Conservation (phyloP, 1,284 basidiomycete genomes). For the Thecaphora thlaspeos region DNA sequence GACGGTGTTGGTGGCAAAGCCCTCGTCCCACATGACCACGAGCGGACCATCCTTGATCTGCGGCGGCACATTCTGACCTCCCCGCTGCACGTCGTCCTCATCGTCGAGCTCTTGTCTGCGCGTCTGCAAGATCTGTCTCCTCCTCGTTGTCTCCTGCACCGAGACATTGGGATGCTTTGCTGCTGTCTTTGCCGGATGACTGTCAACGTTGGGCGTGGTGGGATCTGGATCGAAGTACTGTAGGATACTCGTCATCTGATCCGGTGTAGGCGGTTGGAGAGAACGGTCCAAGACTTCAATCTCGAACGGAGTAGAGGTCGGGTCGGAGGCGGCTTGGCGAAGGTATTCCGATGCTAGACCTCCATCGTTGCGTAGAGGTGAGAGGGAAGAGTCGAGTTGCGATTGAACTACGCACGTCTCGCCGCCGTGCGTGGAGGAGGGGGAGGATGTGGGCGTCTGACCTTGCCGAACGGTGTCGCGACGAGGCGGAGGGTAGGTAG, state of each 20-base stretch:
- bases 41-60: slow-evolving; percentile 31
- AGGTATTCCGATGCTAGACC: slow-evolving; percentile 15
- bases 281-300: slow-evolving; percentile 25
- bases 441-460: slow-evolving; percentile 1
- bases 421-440: not conserved
- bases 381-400: too few species aligned
- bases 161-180: slow-evolving; percentile 1
- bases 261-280: slow-evolving; percentile 19
- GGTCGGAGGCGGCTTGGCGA: slow-evolving; percentile 13
- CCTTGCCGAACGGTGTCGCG: not conserved
- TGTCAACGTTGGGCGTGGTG: not conserved
- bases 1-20: slow-evolving; percentile 12
- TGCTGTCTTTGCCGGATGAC: too few species aligned
- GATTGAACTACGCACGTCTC: too few species aligned
- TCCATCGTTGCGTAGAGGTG: slow-evolving; percentile 1
- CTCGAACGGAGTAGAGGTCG: slow-evolving; percentile 4
- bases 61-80: slow-evolving; percentile 5
- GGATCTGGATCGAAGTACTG: slow-evolving; percentile 19
- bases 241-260: slow-evolving; percentile 26
- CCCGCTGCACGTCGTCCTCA: not conserved
- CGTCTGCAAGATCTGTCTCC: not conserved
- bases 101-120: slow-evolving; percentile 5
- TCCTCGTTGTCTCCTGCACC: slow-evolving; percentile 11
- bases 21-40: slow-evolving; percentile 33
- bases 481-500: slow-evolving; percentile 4